Conservation (phyloP, 2,329 filamentous ascomycete species). For the Lecanicillium sp. region DNA sequence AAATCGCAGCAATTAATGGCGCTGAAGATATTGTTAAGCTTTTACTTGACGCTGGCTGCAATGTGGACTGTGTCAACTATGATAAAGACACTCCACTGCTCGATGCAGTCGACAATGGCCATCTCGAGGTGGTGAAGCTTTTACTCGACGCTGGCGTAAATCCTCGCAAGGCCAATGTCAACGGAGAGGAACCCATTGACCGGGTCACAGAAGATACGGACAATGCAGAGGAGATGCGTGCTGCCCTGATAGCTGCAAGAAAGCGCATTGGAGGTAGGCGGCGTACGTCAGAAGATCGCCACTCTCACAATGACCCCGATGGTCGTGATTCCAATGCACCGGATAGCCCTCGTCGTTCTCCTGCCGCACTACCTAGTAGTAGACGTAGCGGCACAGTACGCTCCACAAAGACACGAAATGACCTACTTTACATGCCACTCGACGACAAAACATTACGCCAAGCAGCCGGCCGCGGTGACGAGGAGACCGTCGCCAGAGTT, state of each 20-base stretch:
- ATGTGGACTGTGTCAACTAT: constrained; percentile 69
- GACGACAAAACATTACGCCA: constrained; percentile 53
- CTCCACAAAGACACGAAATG: constrained; percentile 56
- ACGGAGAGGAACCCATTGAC: constrained; percentile 85
- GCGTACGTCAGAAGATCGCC: constrained; percentile 50
- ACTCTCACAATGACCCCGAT: constrained; percentile 34
- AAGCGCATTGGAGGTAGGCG: constrained; percentile 46
- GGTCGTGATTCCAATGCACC: constrained; percentile 44
- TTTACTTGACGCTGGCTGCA: constrained; percentile 75
- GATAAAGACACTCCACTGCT: constrained; percentile 90
- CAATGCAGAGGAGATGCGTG: constrained; percentile 71
- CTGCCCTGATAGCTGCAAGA: constrained; percentile 52
- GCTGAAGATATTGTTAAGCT: constrained; percentile 81
- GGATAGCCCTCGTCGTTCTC: constrained; percentile 51
- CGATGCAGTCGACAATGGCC: constrained; percentile 93
- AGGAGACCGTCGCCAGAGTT: constrained; percentile 53
- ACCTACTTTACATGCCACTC: constrained; percentile 53
- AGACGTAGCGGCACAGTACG: constrained; percentile 47
- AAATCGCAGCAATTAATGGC: constrained; percentile 85
- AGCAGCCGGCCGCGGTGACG: constrained; percentile 52
- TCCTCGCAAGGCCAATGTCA: constrained; percentile 82
- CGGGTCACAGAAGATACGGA: constrained; percentile 68
- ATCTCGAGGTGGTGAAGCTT: constrained; percentile 78
- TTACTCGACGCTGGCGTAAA: constrained; percentile 83
- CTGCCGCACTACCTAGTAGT: constrained; percentile 34